phyloP scores from a whole-genome alignment of 495 filamentous ascomycete species.

The Cetradonia linearis region DNA sequence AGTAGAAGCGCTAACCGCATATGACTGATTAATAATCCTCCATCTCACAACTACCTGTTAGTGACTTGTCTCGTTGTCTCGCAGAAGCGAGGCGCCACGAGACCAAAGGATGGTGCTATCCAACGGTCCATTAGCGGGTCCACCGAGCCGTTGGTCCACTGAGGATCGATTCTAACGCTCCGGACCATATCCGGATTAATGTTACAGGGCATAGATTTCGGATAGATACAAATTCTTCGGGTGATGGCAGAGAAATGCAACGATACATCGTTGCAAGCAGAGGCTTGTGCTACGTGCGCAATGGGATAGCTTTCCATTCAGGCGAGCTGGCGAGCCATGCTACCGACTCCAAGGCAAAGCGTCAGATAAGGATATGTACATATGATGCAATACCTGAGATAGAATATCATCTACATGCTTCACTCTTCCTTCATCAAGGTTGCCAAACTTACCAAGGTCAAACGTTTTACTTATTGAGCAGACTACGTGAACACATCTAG shows the following conservation, averaged over 20 bases:
- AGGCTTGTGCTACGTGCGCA: too few relatives aligned
- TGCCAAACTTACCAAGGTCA: neutral
- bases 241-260: neutral
- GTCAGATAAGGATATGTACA: too few relatives aligned
- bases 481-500: too few relatives aligned
- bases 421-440: neutral
- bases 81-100: neutral
- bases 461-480: too few relatives aligned
- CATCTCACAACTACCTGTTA: too few relatives aligned
- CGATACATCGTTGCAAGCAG: neutral
- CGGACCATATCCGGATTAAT: neutral
- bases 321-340: neutral
- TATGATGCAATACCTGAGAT: too few relatives aligned
- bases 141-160: neutral
- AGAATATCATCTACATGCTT: neutral
- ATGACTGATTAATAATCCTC: too few relatives aligned
- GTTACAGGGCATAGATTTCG: neutral
- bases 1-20: too few relatives aligned
- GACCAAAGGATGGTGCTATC: neutral
- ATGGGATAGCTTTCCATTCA: neutral
- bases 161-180: neutral
- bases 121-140: neutral
- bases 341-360: neutral
- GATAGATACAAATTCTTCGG: neutral
- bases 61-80: neutral